phyloP scores from a whole-genome alignment of 2,329 filamentous ascomycete genomes.

The Diplodia sapinea region DNA sequence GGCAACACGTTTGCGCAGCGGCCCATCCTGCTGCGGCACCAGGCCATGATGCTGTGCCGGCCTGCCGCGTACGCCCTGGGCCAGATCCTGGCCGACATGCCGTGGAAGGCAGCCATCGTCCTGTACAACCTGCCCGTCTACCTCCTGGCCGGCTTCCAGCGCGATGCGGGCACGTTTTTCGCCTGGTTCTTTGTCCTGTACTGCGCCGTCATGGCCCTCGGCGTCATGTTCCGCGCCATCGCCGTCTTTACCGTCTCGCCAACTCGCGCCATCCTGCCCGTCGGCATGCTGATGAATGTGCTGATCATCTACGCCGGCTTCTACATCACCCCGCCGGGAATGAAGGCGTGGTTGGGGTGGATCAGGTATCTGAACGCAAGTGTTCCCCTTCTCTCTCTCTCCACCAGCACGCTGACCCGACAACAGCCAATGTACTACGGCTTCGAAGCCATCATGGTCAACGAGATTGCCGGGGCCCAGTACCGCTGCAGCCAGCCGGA shows the following conservation, averaged over 20 bases:
- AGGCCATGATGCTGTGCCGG: background rate
- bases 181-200: slow-evolving; percentile 2
- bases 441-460: background rate
- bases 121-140: background rate
- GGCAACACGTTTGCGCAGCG: slow-evolving; percentile 9
- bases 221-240: slow-evolving; percentile 3
- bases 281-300: background rate
- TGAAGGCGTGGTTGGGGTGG: slow-evolving; percentile 2
- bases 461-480: background rate
- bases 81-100: background rate
- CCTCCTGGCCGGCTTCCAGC: background rate
- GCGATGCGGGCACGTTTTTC: background rate
- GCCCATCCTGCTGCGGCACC: background rate
- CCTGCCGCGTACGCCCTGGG: background rate
- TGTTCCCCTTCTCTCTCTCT: background rate
- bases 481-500: background rate
- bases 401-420: too few relatives aligned
- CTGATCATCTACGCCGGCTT: slow-evolving; percentile 2
- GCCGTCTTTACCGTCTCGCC: background rate
- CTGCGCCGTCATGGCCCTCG: background rate
- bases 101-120: background rate
- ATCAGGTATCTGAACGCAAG: background rate
- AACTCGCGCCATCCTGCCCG: background rate
- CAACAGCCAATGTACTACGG: slow-evolving; percentile 3
- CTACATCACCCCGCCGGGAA: background rate